Base-by-base conservation (phyloP, 1,139 yeast species). In the Pneumocystis jirovecii region DNA sequence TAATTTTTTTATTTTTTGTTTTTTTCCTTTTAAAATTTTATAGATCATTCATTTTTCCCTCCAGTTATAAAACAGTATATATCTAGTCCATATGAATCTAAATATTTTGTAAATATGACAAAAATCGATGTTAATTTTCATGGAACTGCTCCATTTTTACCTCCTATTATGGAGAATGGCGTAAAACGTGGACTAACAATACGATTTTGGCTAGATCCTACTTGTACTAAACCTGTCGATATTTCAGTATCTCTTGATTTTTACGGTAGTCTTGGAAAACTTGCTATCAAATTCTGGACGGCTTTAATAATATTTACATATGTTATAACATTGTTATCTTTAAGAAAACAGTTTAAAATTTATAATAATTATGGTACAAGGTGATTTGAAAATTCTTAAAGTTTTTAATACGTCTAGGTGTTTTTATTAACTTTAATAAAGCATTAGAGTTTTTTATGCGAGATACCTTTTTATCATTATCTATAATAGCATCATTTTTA, bases 91-190 rank as follows among this genome's bases (percentile, higher is more conserved):
- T 81, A 77, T 70, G 96, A 90, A 73, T 81, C 88, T 0, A 89
- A 89, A 74, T 89, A 93, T 88, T 86, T 84, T 70, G 74, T 85
- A 6, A 79, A 84, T 65, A 70, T 83, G 1, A 74, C 76, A 56
- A 75, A 77, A 70, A 72, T 83, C 61, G 77, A 80, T 19, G 78
- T 85, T 44, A 68, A 64, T 42, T 42, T 70, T 72, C 95, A 88
- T 72, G 88, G 89, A n/a, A 80, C 85, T 39, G 85, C 95, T 0
- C 96, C 96, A 0, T 90, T 79, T 72, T 82, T 87, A 10, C 93
- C 95, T 2, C 73, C 67, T 19, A 64, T 67, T 1, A 63, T 67
- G 40, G 67, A 68, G 5, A 61, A 63, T 3, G 66, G 63, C 19
- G 21, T 21, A n/a, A 37, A 45, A 10, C 71, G 71, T 64, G 73